These are phyloP conservation scores for Hypoxylon sp. DNA, from an alignment of 2,329 filamentous ascomycete genomes.

Conservation along the genomic window DNA sequence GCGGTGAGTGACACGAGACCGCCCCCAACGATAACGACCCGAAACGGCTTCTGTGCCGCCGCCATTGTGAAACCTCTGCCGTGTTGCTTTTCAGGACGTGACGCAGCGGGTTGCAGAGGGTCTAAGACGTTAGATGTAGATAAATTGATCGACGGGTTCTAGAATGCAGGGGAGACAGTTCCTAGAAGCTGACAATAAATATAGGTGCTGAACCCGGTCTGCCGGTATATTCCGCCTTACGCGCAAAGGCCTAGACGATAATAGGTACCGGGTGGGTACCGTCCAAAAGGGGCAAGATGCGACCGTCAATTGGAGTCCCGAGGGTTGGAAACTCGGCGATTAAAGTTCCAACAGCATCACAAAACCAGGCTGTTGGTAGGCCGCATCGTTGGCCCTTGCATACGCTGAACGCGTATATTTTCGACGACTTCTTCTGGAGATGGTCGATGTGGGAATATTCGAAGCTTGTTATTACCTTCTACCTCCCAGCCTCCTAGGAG, in stretches of 20 bases:
- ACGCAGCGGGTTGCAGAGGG: background rate
- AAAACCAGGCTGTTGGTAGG: background rate
- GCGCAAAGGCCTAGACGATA: background rate
- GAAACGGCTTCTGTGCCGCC: slow-evolving; percentile 43
- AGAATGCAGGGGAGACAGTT: background rate
- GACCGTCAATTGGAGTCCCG: slow-evolving; percentile 5
- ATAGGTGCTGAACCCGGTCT: background rate
- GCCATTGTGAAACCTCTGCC: slow-evolving; percentile 16
- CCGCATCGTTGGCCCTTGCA: background rate
- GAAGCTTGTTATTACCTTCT: background rate
- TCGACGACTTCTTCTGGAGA: background rate
- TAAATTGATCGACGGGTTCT: slow-evolving; percentile 8
- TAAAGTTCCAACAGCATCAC: background rate
- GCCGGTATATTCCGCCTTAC: background rate
- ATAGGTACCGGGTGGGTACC: slow-evolving; percentile 3
- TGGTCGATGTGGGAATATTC: background rate
- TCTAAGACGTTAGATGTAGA: background rate
- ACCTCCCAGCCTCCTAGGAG: too few relatives aligned
- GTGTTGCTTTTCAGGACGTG: background rate
- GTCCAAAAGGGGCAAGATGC: slow-evolving; percentile 5
- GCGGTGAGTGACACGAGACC: slow-evolving; percentile 50
- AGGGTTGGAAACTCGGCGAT: slow-evolving; percentile 5
- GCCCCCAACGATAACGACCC: slow-evolving; percentile 50
- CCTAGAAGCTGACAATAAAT: slow-evolving; percentile 1
- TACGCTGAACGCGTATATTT: background rate